phyloP scores from a whole-genome alignment of 2,329 filamentous ascomycete genomes.

The Lecanoromycetidae sp. region DNA sequence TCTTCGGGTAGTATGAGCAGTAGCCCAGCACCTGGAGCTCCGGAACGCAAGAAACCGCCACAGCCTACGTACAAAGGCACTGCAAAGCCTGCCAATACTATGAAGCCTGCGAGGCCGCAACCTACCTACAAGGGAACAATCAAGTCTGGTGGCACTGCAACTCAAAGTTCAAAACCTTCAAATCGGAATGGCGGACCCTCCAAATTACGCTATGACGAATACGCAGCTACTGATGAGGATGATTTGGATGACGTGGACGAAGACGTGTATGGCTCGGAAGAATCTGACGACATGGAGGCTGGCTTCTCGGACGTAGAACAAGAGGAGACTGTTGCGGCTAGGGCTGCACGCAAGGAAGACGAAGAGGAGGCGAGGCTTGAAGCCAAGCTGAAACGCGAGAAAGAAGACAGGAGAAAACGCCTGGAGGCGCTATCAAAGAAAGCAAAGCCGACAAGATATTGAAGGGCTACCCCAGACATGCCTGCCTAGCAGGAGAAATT shows the following conservation, averaged over 20 bases:
- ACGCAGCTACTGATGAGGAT: constrained; percentile 26
- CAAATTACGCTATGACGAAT: constrained; percentile 20
- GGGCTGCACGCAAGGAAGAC: constrained; percentile 33
- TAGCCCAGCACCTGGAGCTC: constrained; percentile 4
- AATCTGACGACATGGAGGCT: constrained; percentile 38
- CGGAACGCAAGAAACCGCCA: constrained; percentile 27
- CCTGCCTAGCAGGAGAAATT: too few relatives aligned
- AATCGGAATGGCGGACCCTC: constrained; percentile 18
- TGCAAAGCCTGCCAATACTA: constrained; percentile 15
- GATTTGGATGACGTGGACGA: constrained; percentile 30
- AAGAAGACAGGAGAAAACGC: constrained; percentile 32
- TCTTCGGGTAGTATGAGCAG: constrained; percentile 14
- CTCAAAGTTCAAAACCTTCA: constrained; percentile 25
- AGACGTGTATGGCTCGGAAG: constrained; percentile 29
- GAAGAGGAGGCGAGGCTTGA: constrained; percentile 34
- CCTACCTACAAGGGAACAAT: constrained; percentile 37
- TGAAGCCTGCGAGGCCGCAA: constrained; percentile 14
- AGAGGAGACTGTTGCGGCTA: constrained; percentile 33
- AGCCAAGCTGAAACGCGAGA: constrained; percentile 34
- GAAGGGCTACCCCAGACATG: not conserved
- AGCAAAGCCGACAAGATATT: constrained; percentile 15
- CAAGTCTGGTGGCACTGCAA: constrained; percentile 26
- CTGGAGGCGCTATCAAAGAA: constrained; percentile 13
- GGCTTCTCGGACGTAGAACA: constrained; percentile 34
- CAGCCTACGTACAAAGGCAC: constrained; percentile 33